A percentile compares a stretch with the other conserved stretches of the same genome.
Evolutionary conservation across 139 green algal genomes (phyloP).

Genomic region (Coelastrella sp.): DNA sequence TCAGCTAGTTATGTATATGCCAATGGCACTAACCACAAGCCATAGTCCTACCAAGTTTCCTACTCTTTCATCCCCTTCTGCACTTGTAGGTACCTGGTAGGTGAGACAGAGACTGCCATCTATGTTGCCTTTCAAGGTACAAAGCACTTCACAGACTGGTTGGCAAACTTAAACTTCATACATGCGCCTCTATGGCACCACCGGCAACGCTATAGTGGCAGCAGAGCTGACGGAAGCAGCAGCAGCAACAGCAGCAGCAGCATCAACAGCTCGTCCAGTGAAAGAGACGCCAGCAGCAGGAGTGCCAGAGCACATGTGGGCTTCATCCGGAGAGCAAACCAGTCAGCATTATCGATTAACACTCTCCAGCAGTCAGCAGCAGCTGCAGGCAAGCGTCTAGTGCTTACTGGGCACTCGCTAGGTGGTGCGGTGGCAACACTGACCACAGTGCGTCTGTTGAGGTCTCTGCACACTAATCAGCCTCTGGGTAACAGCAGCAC

Average conservation of each 20-base stretch:
- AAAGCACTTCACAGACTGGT: conserved; percentile 30
- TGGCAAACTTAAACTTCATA: conserved; percentile 39
- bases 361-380: conserved; percentile 13
- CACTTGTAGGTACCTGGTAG: conserved; percentile 39
- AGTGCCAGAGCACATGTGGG: conserved; percentile 21
- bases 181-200: conserved; percentile 15
- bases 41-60: background rate
- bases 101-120: conserved; percentile 13
- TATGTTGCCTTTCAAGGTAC: conserved; percentile 50
- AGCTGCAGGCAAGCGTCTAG: conserved; percentile 44
- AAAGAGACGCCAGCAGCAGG: background rate
- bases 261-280: background rate
- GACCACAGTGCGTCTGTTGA: conserved; percentile 35
- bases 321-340: conserved; percentile 36
- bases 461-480: background rate
- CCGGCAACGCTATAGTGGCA: background rate
- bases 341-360: conserved; percentile 12
- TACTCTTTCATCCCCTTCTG: background rate
- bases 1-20: background rate
- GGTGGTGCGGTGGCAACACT: conserved; percentile 41
- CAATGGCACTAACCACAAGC: background rate
- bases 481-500: background rate
- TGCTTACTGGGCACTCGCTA: conserved; percentile 39
- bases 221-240: background rate
- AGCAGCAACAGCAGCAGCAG: background rate